Evolutionary conservation across 2,329 filamentous ascomycete genomes (phyloP).

Genomic region (Fusarium graminum): DNA sequence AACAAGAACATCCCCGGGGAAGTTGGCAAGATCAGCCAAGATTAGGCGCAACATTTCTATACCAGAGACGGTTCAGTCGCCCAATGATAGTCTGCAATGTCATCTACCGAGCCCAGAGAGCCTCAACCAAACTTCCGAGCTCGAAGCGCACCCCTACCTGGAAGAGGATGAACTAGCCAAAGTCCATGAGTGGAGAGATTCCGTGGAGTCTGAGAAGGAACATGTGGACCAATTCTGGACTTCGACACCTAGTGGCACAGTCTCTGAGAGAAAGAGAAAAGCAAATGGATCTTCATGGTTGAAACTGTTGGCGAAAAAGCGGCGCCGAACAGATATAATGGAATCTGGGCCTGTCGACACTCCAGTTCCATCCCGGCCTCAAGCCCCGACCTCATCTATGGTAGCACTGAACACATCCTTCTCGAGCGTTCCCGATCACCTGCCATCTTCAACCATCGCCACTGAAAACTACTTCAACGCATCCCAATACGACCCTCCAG

Average conservation of each 20-base stretch:
- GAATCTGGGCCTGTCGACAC: slow-evolving; percentile 43
- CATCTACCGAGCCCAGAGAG: slow-evolving; percentile 60
- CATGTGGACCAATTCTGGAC: slow-evolving; percentile 43
- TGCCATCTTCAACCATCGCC: slow-evolving; percentile 31
- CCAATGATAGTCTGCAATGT: slow-evolving; percentile 50
- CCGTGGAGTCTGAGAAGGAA: slow-evolving; percentile 30
- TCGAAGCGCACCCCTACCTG: slow-evolving; percentile 49
- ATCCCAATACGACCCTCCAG: neutral
- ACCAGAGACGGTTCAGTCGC: slow-evolving; percentile 26
- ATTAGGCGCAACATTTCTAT: slow-evolving; percentile 34
- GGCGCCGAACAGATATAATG: slow-evolving; percentile 41
- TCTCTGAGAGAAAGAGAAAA: slow-evolving; percentile 46
- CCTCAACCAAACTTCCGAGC: slow-evolving; percentile 53
- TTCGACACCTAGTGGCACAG: slow-evolving; percentile 30
- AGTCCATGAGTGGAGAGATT: slow-evolving; percentile 53
- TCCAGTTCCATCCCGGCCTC: slow-evolving; percentile 31
- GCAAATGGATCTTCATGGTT: slow-evolving; percentile 52
- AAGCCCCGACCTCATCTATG: neutral
- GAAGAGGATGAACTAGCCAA: slow-evolving; percentile 51
- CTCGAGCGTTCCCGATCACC: slow-evolving; percentile 34
- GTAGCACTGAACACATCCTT: slow-evolving; percentile 36
- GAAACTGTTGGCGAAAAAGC: slow-evolving; percentile 51
- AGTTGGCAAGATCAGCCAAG: slow-evolving; percentile 31
- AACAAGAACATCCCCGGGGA: slow-evolving; percentile 35
- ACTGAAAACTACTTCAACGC: slow-evolving; percentile 7